Conservation (phyloP, 345 rosid genomes). For the Conringia planisiliqua region DNA sequence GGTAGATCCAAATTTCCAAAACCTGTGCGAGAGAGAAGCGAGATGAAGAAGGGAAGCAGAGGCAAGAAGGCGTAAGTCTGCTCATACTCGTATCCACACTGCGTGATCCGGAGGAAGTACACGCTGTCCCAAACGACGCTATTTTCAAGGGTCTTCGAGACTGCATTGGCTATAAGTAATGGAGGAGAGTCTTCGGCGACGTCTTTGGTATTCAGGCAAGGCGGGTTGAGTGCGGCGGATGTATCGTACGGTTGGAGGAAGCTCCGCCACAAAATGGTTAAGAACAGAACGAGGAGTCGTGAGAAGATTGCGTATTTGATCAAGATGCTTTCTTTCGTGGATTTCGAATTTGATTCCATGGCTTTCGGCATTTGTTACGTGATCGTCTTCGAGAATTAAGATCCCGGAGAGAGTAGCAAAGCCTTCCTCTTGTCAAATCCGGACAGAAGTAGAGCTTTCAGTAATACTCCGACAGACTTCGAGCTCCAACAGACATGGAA, state of each 20-base stretch:
- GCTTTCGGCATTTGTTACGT: conserved; percentile 6
- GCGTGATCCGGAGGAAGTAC: conserved; percentile 67
- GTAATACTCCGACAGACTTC: neutral
- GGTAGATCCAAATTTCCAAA: neutral
- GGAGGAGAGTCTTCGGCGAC: conserved; percentile 11
- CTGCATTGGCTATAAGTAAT: conserved; percentile 25
- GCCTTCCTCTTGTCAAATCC: neutral
- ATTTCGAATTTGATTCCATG: conserved; percentile 16
- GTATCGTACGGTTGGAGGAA: conserved; percentile 78
- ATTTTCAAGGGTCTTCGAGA: conserved; percentile 48
- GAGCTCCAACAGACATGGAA: neutral
- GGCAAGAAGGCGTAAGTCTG: conserved; percentile 91
- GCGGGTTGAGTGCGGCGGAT: conserved; percentile 61
- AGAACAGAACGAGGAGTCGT: conserved; percentile 47
- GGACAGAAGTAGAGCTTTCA: neutral
- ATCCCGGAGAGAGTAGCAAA: neutral
- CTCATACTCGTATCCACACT: conserved; percentile 94
- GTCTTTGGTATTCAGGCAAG: conserved; percentile 43
- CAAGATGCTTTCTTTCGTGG: conserved; percentile 31
- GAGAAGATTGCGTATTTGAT: conserved; percentile 60
- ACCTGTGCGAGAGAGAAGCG: conserved; percentile 64
- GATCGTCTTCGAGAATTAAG: neutral
- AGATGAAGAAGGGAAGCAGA: conserved; percentile 62
- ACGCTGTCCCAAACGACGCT: conserved; percentile 89
- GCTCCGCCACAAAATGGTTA: conserved; percentile 63